These are phyloP conservation scores for Schizochytrium sp. DNA, from an alignment of 108 stramenopile genomes.

Conservation along the genomic window DNA sequence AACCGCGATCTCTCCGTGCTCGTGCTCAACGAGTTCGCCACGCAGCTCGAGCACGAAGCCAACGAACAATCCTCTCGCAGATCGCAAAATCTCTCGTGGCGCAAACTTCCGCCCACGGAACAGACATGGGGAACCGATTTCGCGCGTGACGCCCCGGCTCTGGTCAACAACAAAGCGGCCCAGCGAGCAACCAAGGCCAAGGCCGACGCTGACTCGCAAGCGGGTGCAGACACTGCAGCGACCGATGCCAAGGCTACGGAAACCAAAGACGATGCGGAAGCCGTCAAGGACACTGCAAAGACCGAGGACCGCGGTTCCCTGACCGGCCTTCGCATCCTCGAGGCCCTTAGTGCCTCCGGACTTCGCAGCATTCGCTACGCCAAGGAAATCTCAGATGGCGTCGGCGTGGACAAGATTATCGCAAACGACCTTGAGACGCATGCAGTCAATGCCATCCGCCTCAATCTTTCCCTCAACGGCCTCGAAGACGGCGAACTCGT, in stretches of 20 bases:
- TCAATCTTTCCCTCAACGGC: constrained; percentile 68
- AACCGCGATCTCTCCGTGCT: constrained; percentile 86
- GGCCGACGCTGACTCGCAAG: neutral
- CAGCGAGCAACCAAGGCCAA: neutral
- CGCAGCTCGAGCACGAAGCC: constrained; percentile 51
- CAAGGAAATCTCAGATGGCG: constrained; percentile 68
- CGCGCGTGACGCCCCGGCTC: neutral
- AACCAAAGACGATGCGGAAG: constrained; percentile 27
- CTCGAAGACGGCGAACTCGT: constrained; percentile 51
- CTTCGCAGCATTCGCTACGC: constrained; percentile 87
- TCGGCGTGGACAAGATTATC: constrained; percentile 71
- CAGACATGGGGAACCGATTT: neutral
- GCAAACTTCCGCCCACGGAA: neutral
- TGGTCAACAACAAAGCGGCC: neutral
- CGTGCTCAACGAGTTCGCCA: constrained; percentile 73
- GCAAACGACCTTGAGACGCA: constrained; percentile 78
- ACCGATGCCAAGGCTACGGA: constrained; percentile 22
- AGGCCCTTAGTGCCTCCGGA: constrained; percentile 92
- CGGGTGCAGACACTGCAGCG: neutral
- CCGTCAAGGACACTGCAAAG: neutral
- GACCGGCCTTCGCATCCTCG: constrained; percentile 74
- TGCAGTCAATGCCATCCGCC: constrained; percentile 62
- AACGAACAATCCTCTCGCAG: constrained; percentile 24
- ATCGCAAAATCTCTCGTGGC: neutral
- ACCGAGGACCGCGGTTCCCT: neutral